Base-by-base conservation (phyloP, 2,329 filamentous ascomycete species). In the Botryosphaeria dothidea region DNA sequence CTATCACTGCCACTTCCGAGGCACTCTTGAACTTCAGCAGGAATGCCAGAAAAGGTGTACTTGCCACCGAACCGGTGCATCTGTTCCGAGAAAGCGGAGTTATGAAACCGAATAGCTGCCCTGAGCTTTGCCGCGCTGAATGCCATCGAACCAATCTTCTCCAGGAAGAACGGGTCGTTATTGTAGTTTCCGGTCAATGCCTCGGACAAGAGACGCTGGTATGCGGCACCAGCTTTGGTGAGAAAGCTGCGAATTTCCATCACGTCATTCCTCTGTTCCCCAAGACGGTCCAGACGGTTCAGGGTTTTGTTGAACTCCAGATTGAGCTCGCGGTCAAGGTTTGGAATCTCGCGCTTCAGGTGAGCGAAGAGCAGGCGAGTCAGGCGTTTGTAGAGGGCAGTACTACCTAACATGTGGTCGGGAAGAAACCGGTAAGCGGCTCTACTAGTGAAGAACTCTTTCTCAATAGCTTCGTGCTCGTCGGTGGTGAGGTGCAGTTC, bases 281-380 rank as follows among this genome's bases (percentile, higher is more conserved):
- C 54, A 17, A 58, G 17, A 2, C 4, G 4, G 4, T 9, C 34
- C 6, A 56, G 15, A 8, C n/a, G 21, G 2, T 23, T 17, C 21
- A 23, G 13, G 4, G 17, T 21, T 36, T 58, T 45, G 3, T 3
- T 4, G 8, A 43, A 11, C 54, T 75, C 78, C 7, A 21, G 56
- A 1, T 66, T 65, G 31, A 80, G 67, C 56, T 80, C 76, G 7
- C 68, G 64, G 13, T 72, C 72, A 2, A 80, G 65, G 6, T 61
- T 61, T 0, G 79, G 78, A 4, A 80, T 69, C 62, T 79, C 76
- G 29, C 71, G 70, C 25, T 71, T 73, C 1, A 79, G 65, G 56
- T 80, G 77, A 19, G 70, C 67, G 38, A 71, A 69, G 1, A 90
- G 76, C 0, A 90, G 69, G 0, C 79, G 74, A 66, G 85, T 86